These are phyloP conservation scores for Chaetomiaceae sp. DNA, from an alignment of 2,329 filamentous ascomycete species.

Conservation along the genomic window DNA sequence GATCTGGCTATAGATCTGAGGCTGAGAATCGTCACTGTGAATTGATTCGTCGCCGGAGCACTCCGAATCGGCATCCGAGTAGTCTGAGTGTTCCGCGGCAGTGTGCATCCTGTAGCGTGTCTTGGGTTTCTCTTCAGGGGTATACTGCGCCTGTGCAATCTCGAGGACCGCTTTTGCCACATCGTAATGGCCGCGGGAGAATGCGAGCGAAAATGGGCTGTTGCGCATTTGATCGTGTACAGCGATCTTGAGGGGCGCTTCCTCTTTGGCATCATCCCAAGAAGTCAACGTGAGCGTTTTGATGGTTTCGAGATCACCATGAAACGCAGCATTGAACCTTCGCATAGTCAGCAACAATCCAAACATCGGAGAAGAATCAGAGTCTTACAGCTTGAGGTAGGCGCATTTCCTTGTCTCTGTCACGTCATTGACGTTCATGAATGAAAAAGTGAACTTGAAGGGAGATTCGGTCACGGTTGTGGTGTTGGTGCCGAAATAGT, in stretches of 20 bases:
- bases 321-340: constrained; percentile 70
- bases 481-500: too few species aligned
- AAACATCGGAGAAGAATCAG: neutral
- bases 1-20: constrained; percentile 48
- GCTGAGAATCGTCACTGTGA: constrained; percentile 36
- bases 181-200: constrained; percentile 60
- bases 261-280: constrained; percentile 51
- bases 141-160: constrained; percentile 66
- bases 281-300: constrained; percentile 58
- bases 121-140: constrained; percentile 49
- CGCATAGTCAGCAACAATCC: constrained; percentile 23
- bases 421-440: constrained; percentile 50
- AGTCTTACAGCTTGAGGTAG: constrained; percentile 59
- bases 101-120: constrained; percentile 46
- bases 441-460: constrained; percentile 50
- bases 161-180: constrained; percentile 64
- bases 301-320: constrained; percentile 61
- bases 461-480: constrained; percentile 24
- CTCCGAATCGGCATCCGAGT: constrained; percentile 36
- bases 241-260: constrained; percentile 61
- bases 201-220: constrained; percentile 64
- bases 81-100: neutral
- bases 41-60: constrained; percentile 25
- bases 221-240: constrained; percentile 48
- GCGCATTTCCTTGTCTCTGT: constrained; percentile 52